Evolutionary conservation across 2,329 filamentous ascomycete genomes (phyloP), one percentile per base, ranked within the genome.

Genomic region (Celoporthe dispersa): DNA sequence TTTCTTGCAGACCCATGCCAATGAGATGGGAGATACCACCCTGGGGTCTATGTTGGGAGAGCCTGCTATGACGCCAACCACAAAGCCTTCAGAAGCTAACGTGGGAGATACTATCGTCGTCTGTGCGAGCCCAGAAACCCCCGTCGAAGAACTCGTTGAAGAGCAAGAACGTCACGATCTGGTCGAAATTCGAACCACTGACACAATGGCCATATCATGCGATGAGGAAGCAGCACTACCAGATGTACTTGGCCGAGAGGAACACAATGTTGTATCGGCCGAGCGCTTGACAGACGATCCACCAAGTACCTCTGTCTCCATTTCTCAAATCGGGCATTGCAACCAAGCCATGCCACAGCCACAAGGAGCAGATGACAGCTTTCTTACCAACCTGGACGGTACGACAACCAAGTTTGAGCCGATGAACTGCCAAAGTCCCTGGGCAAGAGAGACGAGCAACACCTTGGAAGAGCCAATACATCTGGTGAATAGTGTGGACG

Each of bases 71-170:
- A 35, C n/a, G 33, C n/a, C 37, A 59, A 41, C 64, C 39, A 16
- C 39, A n/a, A 53, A 64, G 12, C 33, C n/a, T 31, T 67, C 48
- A 28, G 57, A 71, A 55, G 63, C 28, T 14, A 68, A 63, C 51
- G 59, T 69, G 62, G 63, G 63, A 25, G 60, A 55, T n/a, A 71
- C 60, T 39, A 69, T 71, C 37, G 55, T 69, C 48, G 63, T 64
- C 25, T 67, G 66, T 61, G 41, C 67, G 33, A 39, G 67, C 8
- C 64, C 33, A 37, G 28, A 59, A 4, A 35, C 53, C 8, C 9
- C 19, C 3, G 9, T 16, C 12, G 59, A 55, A 35, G 33, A 57
- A 19, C 48, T 7, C 33, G 22, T 39, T 25, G 25, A n/a, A 41
- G 61, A 28, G 12, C 25, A 33, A 22, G 48, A 59, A n/a, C 14